Conservation (phyloP, 257 asterid genomes). For the Cynanchum wilfordii region DNA sequence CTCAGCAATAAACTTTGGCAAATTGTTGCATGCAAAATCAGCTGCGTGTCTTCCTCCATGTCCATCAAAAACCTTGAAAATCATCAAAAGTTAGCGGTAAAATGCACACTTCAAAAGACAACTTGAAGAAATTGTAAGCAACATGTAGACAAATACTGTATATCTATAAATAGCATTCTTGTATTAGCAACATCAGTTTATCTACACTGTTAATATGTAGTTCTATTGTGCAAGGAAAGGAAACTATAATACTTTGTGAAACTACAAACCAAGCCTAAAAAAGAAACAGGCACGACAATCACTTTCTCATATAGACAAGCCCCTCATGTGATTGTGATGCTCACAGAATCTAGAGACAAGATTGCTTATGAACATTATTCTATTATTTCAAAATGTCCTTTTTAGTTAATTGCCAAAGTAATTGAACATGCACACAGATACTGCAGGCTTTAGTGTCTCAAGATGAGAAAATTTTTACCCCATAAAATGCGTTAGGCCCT, state of each 20-base stretch:
- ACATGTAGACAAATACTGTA: not conserved
- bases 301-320: not conserved
- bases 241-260: not conserved
- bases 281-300: not conserved
- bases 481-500: conserved; percentile 71
- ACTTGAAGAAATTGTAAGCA: not conserved
- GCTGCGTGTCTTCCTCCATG: conserved; percentile 99
- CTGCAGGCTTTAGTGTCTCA: not conserved
- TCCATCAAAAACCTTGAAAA: conserved; percentile 83
- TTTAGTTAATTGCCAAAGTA: not conserved
- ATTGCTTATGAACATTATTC: not conserved
- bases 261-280: not conserved
- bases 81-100: not conserved
- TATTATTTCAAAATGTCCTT: not conserved
- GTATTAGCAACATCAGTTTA: not conserved
- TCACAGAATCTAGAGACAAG: not conserved
- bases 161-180: not conserved
- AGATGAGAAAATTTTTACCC: conserved; percentile 48
- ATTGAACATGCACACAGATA: not conserved
- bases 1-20: conserved; percentile 72
- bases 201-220: not conserved
- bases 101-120: not conserved
- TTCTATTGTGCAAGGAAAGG: not conserved
- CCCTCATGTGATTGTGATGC: not conserved
- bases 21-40: conserved; percentile 76